These are phyloP conservation scores for Sisymbrium irio DNA, from an alignment of 345 rosid species.

Conservation along the genomic window DNA sequence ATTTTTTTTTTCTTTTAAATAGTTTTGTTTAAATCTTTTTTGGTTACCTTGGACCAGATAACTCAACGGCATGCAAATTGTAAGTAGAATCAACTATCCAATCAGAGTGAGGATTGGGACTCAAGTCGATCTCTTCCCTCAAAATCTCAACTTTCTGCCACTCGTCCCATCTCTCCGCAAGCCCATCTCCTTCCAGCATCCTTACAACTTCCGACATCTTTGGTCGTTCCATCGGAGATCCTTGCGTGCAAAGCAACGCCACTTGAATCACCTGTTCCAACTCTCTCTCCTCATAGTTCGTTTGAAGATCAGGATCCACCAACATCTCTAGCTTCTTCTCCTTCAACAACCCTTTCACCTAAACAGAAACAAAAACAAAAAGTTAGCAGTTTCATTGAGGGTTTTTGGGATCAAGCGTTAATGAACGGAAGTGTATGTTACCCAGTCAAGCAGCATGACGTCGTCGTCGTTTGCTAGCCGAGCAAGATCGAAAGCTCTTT, in stretches of 20 bases:
- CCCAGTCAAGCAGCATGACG: conserved; percentile 99
- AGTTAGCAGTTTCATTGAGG: not conserved
- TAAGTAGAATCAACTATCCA: conserved; percentile 93
- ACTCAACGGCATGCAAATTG: conserved; percentile 85
- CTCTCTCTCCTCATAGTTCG: conserved; percentile 65
- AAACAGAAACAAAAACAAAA: not conserved
- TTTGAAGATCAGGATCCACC: conserved; percentile 90
- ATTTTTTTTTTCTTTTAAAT: not conserved
- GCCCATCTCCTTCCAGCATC: conserved; percentile 96
- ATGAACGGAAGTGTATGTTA: conserved; percentile 29
- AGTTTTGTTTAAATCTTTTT: no score
- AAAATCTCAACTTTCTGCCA: conserved; percentile 95
- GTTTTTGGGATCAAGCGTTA: not conserved
- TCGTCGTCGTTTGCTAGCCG: conserved; percentile 95
- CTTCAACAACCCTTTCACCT: conserved; percentile 95
- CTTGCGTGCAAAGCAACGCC: conserved; percentile 90
- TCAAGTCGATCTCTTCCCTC: conserved; percentile 76
- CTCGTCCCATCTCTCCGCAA: conserved; percentile 92
- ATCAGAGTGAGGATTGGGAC: conserved; percentile 70
- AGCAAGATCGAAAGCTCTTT: conserved; percentile 96
- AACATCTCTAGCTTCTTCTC: conserved; percentile 92
- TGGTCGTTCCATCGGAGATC: conserved; percentile 87
- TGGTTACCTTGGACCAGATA: conserved; percentile 85
- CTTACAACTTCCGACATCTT: conserved; percentile 96
- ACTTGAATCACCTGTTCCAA: conserved; percentile 94